phyloP scores from a whole-genome alignment of 805 yeast genomes.

The Tetrapisispora fleetii region DNA sequence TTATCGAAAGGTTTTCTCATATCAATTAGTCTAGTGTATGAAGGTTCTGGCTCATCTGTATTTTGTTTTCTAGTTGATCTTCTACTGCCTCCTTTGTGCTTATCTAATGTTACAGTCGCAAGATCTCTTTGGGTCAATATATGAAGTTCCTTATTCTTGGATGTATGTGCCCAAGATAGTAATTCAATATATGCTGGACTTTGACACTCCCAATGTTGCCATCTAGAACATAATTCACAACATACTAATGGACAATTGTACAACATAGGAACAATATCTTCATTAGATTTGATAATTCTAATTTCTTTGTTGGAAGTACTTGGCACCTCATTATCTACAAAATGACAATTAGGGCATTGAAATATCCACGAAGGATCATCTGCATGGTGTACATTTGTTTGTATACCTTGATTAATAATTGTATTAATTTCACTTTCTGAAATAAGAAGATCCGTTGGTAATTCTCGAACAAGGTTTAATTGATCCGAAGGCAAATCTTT shows the following conservation, averaged over 20 bases:
- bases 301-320: conserved; percentile 5
- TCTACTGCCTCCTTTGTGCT: conserved; percentile 8
- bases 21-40: conserved; percentile 18
- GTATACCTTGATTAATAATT: conserved; percentile 14
- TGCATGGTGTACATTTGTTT: conserved; percentile 9
- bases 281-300: not conserved
- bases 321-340: conserved; percentile 2
- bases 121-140: conserved; percentile 11
- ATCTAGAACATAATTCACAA: conserved; percentile 26
- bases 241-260: conserved; percentile 20
- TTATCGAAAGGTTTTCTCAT: conserved; percentile 15
- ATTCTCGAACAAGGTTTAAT: conserved; percentile 10
- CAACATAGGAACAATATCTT: conserved; percentile 7
- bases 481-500: not conserved
- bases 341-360: conserved; percentile 19
- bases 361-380: conserved; percentile 25
- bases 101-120: conserved; percentile 15
- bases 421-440: conserved; percentile 18
- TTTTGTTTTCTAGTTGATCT: conserved; percentile 13
- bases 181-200: conserved; percentile 8
- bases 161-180: conserved; percentile 6
- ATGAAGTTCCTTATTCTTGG: conserved; percentile 5
- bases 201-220: conserved; percentile 30
- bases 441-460: conserved; percentile 23
- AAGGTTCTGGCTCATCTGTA: not conserved